Percentiles rank a stretch among this genome's conserved stretches.
Conservation (phyloP, 1,284 basidiomycete species). For the Ustanciosporium gigantosporum region DNA sequence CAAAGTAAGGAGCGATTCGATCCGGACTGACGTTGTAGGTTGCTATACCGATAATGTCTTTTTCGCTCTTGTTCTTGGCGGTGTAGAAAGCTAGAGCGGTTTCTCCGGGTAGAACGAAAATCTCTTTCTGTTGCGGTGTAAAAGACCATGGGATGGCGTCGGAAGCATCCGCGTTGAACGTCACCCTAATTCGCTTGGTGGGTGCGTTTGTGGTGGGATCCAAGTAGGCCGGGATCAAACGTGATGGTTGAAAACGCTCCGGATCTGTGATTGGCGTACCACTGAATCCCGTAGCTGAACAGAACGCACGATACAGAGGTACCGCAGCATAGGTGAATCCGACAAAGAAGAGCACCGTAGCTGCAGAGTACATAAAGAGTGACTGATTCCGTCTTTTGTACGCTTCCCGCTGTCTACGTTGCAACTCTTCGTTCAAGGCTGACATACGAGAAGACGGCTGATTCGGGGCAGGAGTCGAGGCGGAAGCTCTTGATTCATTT, state of each 20-base stretch:
- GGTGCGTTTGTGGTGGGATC: conserved; percentile 61
- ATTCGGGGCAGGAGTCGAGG: no score
- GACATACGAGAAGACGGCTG: conserved; percentile 5
- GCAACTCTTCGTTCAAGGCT: conserved; percentile 22
- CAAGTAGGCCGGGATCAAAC: conserved; percentile 41
- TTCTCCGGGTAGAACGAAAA: conserved; percentile 91
- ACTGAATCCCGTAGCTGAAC: conserved; percentile 92
- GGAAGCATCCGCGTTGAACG: conserved; percentile 89
- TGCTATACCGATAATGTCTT: conserved; percentile 96
- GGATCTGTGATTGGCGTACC: conserved; percentile 81
- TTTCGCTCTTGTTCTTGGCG: conserved; percentile 80
- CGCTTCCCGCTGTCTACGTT: conserved; percentile 23
- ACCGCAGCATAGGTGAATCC: conserved; percentile 94
- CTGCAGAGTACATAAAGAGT: conserved; percentile 77
- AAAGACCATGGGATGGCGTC: conserved; percentile 93
- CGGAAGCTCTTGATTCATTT: no score
- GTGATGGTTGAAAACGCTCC: conserved; percentile 44
- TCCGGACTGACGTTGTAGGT: conserved; percentile 97
- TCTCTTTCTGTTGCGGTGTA: conserved; percentile 83
- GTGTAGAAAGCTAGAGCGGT: conserved; percentile 95
- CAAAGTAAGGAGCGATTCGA: conserved; percentile 96
- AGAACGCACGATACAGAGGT: conserved; percentile 95
- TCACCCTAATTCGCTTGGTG: conserved; percentile 74
- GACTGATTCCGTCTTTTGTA: conserved; percentile 67
- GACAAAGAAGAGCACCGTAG: conserved; percentile 77